Evolutionary conservation across 306 rosid species (phyloP).

Genomic region (Prunus mume): DNA sequence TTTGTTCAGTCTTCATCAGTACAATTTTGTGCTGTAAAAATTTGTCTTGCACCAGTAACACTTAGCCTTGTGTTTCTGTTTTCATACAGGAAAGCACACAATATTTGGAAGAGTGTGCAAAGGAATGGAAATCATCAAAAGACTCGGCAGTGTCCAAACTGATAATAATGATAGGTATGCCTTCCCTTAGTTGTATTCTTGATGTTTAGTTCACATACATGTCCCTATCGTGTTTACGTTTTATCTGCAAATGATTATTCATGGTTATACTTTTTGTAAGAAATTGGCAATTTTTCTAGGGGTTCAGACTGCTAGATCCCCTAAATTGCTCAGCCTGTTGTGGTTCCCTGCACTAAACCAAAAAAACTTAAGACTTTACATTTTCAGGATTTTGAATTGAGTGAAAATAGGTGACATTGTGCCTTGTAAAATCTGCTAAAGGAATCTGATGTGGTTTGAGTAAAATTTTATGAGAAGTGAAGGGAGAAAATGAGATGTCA

Average conservation of each 20-base stretch:
- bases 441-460: background rate
- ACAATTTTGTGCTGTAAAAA: background rate
- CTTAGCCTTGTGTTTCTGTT: slow-evolving; percentile 24
- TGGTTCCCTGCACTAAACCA: background rate
- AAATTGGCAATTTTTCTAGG: background rate
- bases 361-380: background rate
- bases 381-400: background rate
- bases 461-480: background rate
- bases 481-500: background rate
- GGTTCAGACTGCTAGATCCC: background rate
- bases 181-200: slow-evolving; percentile 2
- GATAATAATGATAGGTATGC: slow-evolving; percentile 89
- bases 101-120: slow-evolving; percentile 83
- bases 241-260: background rate
- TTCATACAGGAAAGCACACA: slow-evolving; percentile 81
- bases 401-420: background rate
- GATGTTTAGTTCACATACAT: slow-evolving; percentile 5
- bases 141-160: slow-evolving; percentile 96
- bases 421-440: background rate
- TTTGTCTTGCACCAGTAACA: slow-evolving; percentile 16
- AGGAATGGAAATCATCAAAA: slow-evolving; percentile 95
- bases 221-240: background rate
- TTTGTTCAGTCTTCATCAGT: background rate
- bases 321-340: background rate
- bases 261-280: background rate